These are phyloP conservation scores for Colletotrichum cordylinicola DNA, from an alignment of 2,329 filamentous ascomycete species.

Conservation along the genomic window DNA sequence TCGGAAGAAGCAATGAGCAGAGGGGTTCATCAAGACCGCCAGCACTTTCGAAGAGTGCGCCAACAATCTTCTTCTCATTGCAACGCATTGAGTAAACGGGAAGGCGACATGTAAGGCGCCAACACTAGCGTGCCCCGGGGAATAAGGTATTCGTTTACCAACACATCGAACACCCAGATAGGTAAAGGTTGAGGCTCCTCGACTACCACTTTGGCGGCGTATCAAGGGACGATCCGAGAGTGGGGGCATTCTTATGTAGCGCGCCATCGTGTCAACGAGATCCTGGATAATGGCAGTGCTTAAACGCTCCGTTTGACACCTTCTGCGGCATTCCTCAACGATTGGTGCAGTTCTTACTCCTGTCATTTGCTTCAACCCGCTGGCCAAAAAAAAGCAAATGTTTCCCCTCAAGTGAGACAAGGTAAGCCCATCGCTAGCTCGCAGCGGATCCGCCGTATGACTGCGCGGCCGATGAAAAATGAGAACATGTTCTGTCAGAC, in stretches of 20 bases:
- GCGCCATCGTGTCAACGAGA: background rate
- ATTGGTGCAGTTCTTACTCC: background rate
- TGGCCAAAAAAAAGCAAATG: background rate
- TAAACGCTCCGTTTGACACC: background rate
- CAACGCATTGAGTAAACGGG: background rate
- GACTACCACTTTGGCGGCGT: background rate
- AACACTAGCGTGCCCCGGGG: background rate
- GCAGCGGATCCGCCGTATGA: background rate
- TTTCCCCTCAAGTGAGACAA: background rate
- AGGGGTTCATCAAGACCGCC: background rate
- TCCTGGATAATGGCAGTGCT: background rate
- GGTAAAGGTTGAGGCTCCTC: background rate
- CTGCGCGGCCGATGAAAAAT: background rate
- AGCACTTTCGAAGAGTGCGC: rapidly evolving
- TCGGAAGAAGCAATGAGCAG: background rate
- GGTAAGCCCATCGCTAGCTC: background rate
- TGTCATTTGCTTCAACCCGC: background rate
- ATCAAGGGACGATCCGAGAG: background rate
- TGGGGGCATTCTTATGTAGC: background rate
- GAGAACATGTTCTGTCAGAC: background rate
- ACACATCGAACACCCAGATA: background rate
- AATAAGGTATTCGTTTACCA: background rate
- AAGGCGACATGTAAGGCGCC: background rate
- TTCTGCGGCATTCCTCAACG: background rate
- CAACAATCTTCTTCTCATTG: background rate